A percentile compares a stretch with the other conserved stretches of the same genome.
Conservation (phyloP, 345 rosid genomes). For the Hypericum perforatum region DNA sequence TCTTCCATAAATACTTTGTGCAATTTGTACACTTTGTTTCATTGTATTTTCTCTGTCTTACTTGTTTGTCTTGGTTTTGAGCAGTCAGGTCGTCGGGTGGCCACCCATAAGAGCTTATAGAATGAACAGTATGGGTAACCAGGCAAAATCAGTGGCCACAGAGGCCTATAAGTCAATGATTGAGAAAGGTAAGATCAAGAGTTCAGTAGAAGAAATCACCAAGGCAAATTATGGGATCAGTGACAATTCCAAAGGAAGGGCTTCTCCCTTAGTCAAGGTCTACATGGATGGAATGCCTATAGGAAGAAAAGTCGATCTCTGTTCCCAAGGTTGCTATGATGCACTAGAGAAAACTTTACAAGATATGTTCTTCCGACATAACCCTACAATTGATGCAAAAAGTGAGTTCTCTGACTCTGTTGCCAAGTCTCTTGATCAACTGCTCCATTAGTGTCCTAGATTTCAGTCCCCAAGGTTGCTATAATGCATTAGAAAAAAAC, state of each 20-base stretch:
- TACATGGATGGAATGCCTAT: slow-evolving; percentile 91
- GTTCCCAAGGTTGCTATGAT: slow-evolving; percentile 58
- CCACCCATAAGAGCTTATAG: slow-evolving; percentile 81
- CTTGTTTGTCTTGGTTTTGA: slow-evolving; percentile 9
- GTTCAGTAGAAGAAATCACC: slow-evolving; percentile 16
- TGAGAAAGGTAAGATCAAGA: slow-evolving; percentile 28
- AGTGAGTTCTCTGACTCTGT: slow-evolving; percentile 27
- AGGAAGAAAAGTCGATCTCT: slow-evolving; percentile 83
- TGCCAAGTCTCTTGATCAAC: slow-evolving; percentile 1
- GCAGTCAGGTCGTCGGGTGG: slow-evolving; percentile 91
- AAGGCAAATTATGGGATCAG: slow-evolving; percentile 20
- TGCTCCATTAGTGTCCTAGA: slow-evolving; percentile 13
- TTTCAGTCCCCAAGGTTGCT: slow-evolving; percentile 58
- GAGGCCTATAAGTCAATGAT: slow-evolving; percentile 32
- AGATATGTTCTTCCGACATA: slow-evolving; percentile 54
- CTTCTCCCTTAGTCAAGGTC: slow-evolving; percentile 68
- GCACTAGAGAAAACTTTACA: slow-evolving; percentile 56
- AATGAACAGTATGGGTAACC: slow-evolving; percentile 72
- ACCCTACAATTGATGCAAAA: slow-evolving; percentile 16
- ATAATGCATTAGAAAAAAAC: slow-evolving; percentile 52
- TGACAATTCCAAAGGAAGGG: slow-evolving; percentile 27
- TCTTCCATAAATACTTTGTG: background rate
- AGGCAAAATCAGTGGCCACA: slow-evolving; percentile 36
- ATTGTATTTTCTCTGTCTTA: background rate
- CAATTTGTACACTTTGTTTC: background rate